Percentiles rank a stretch among this genome's conserved stretches.
These are phyloP conservation scores for Ricinus communis DNA, from an alignment of 345 rosid genomes.

Conservation along the genomic window DNA sequence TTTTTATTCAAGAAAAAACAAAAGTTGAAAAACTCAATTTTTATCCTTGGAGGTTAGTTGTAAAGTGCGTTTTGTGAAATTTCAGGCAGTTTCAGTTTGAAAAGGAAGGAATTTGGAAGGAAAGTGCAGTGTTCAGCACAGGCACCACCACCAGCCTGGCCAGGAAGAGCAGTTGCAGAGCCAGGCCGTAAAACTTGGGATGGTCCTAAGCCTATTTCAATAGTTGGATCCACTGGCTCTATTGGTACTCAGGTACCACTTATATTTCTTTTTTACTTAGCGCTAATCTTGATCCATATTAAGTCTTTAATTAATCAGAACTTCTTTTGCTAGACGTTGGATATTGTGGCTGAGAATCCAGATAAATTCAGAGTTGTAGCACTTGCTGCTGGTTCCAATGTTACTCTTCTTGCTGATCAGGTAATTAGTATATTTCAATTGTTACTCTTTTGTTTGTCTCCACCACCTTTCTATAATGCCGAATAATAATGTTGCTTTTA, in stretches of 20 bases:
- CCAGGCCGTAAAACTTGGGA: slow-evolving; percentile 67
- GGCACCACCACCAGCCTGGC: slow-evolving; percentile 89
- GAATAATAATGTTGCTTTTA: slow-evolving; percentile 8
- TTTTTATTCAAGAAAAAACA: not conserved
- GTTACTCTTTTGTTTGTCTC: no score
- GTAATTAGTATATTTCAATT: slow-evolving; percentile 35
- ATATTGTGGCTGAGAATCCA: slow-evolving; percentile 85
- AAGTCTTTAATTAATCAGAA: not conserved
- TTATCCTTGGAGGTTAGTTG: no score
- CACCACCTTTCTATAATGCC: no score
- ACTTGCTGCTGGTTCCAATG: slow-evolving; percentile 94
- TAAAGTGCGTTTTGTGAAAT: no score
- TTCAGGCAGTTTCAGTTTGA: slow-evolving; percentile 56
- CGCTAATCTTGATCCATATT: not conserved
- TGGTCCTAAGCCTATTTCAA: slow-evolving; percentile 89
- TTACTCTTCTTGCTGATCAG: slow-evolving; percentile 94
- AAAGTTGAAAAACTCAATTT: no score
- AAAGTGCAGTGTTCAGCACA: slow-evolving; percentile 69
- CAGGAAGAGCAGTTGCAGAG: slow-evolving; percentile 80
- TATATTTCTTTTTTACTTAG: not conserved
- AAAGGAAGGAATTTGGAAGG: slow-evolving; percentile 50
- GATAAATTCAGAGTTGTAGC: slow-evolving; percentile 89
- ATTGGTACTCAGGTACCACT: slow-evolving; percentile 88
- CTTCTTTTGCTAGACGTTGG: slow-evolving; percentile 63
- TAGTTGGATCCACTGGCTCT: slow-evolving; percentile 96